Evolutionary conservation across 2,329 filamentous ascomycete species (phyloP).

Genomic region (Pseudocercospora pini-densiflorae): DNA sequence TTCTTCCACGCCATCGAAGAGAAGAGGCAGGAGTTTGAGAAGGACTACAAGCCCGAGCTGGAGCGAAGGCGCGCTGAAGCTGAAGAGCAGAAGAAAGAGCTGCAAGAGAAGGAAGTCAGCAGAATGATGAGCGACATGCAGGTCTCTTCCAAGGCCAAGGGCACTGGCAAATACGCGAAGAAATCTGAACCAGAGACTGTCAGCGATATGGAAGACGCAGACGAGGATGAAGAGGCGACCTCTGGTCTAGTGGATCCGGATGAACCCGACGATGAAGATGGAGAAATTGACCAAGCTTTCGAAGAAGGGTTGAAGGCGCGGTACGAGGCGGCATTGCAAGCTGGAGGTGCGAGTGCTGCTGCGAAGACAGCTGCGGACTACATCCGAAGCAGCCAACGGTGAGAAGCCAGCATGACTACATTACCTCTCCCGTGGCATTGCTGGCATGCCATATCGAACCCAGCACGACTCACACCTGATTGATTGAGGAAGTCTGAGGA

Average conservation of each 20-base stretch:
- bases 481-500: not conserved
- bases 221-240: slow-evolving; percentile 55
- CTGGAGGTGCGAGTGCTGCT: slow-evolving; percentile 20
- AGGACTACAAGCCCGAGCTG: slow-evolving; percentile 85
- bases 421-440: not conserved
- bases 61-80: slow-evolving; percentile 76
- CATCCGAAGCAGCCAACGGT: slow-evolving; percentile 31
- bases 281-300: slow-evolving; percentile 62
- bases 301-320: slow-evolving; percentile 72
- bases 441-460: not conserved
- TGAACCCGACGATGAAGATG: slow-evolving; percentile 51
- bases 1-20: slow-evolving; percentile 89
- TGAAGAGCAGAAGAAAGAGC: slow-evolving; percentile 72
- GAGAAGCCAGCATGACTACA: slow-evolving; percentile 3
- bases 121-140: slow-evolving; percentile 96
- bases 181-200: slow-evolving; percentile 54
- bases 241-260: slow-evolving; percentile 55
- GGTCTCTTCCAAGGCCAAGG: slow-evolving; percentile 52
- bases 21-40: slow-evolving; percentile 85
- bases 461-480: not conserved
- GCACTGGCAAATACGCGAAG: slow-evolving; percentile 39
- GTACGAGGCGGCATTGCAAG: slow-evolving; percentile 74
- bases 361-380: slow-evolving; percentile 26
- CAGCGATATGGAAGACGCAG: slow-evolving; percentile 58
- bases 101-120: slow-evolving; percentile 79